Percentiles rank a stretch among this genome's conserved stretches.
phyloP scores from a whole-genome alignment of 371 early-diverging fungal species.

The Apophysomyces trapeziformis region DNA sequence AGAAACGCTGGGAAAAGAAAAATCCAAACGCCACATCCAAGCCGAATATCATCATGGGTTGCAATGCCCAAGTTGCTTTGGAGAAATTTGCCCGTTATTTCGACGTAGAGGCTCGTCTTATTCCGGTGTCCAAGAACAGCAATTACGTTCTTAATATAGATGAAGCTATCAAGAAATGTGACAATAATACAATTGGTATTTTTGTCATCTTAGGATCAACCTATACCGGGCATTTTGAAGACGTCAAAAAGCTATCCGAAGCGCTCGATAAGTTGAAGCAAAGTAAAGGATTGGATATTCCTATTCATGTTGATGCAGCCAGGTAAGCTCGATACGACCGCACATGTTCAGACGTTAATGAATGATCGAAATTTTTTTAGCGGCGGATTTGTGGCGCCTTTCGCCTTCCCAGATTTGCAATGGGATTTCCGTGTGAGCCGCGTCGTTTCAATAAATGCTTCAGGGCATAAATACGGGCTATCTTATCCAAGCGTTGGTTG shows the following conservation, averaged over 20 bases:
- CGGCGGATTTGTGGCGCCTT: conserved; percentile 84
- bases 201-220: conserved; percentile 67
- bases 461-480: conserved; percentile 82
- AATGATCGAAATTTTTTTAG: conserved; percentile 18
- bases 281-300: conserved; percentile 58
- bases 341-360: not conserved
- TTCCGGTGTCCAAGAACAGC: conserved; percentile 50
- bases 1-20: conserved; percentile 67
- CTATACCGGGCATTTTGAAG: conserved; percentile 85
- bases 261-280: conserved; percentile 59
- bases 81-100: conserved; percentile 59
- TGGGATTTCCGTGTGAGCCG: conserved; percentile 68
- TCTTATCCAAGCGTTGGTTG: conserved; percentile 74
- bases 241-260: conserved; percentile 64
- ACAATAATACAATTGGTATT: conserved; percentile 83
- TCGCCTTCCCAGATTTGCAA: conserved; percentile 34
- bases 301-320: conserved; percentile 81
- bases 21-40: conserved; percentile 56
- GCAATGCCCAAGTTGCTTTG: conserved; percentile 73
- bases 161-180: conserved; percentile 61
- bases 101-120: conserved; percentile 67
- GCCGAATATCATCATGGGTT: conserved; percentile 74
- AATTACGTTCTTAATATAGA: conserved; percentile 60
- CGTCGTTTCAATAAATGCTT: conserved; percentile 72
- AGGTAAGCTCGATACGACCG: conserved; percentile 28